Evolutionary conservation across 169 alveolate genomes (phyloP), one percentile per base, ranked within the genome.

Genomic region (Theileria annulata): DNA sequence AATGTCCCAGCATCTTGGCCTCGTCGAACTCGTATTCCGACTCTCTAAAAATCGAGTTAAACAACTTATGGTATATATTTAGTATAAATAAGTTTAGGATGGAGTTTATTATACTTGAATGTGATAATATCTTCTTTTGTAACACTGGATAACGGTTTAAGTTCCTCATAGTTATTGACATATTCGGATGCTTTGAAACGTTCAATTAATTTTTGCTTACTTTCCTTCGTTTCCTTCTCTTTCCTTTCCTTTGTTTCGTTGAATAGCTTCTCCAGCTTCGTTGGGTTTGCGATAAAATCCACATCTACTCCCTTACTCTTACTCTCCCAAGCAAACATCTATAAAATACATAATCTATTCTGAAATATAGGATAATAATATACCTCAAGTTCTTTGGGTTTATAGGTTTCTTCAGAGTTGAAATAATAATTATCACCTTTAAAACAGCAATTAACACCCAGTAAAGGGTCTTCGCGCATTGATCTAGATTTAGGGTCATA

Each of bases 401-500:
- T 86, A 1, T 64, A 63, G 27, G 95, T 90, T 21, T 93, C 97
- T 58, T 91, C 96, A 27, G 97, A 75, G 27, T 59, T 62, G 71
- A 94, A 88, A 27, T 88, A 62, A 81, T 76, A 88, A 89, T 95
- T 95, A 87, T 95, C 98, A 1, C 98, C 98, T 13, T 95, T 85
- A 86, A 87, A 95, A 42, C 88, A 81, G 70, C 89, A 85, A 25
- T 87, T 84, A 51, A 79, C 76, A 42, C 90, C 90, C 31, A 85
- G 64, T 28, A 94, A 75, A 21, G 97, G 98, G 75, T 95, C 96
- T 66, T 93, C 99, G 54, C 98, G 91, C 98, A 97, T 94, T 33
- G 98, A 89, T 70, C 99, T 90, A 27, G 97, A 93, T 80, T 98
- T 98, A 28, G 99, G 99, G 84, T 97, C 99, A 89, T 97, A 98